Percentiles rank a stretch among this genome's conserved stretches.
Conservation (phyloP, 1,139 yeast species). For the Arxiozyma telluris region DNA sequence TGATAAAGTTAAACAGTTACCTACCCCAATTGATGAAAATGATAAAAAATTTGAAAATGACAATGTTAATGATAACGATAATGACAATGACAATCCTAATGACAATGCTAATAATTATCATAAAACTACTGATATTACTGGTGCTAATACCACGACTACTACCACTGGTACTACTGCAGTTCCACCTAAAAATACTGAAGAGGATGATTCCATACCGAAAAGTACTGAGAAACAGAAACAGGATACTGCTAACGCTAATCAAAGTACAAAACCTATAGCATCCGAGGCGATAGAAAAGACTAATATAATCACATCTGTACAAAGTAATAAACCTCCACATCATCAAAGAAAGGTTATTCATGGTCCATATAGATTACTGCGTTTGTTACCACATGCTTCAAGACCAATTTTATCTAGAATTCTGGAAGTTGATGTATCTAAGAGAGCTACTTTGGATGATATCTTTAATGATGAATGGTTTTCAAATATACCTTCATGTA, state of each 20-base stretch:
- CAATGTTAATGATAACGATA: conserved; percentile 1
- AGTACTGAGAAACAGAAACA: not conserved
- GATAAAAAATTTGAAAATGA: conserved; percentile 2
- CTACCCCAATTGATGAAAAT: conserved; percentile 6
- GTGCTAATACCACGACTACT: too few relatives aligned
- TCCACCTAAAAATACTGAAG: not conserved
- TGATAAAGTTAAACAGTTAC: conserved; percentile 5
- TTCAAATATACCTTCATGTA: conserved; percentile 42
- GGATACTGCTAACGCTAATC: not conserved
- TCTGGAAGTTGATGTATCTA: conserved; percentile 58
- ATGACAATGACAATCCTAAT: not conserved
- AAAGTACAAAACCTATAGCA: conserved; percentile 2
- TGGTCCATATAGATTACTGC: conserved; percentile 85
- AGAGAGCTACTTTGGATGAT: conserved; percentile 63
- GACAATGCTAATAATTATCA: too few relatives aligned
- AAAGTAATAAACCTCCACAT: conserved; percentile 3
- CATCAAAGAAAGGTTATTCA: conserved; percentile 30
- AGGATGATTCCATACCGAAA: not conserved
- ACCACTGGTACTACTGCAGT: not conserved
- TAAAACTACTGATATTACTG: too few relatives aligned
- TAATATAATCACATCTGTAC: conserved; percentile 4
- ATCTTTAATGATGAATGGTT: conserved; percentile 70
- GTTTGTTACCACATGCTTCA: conserved; percentile 79
- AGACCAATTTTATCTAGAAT: conserved; percentile 69
- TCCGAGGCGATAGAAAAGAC: conserved; percentile 2